Base-by-base conservation (phyloP, 2,329 filamentous ascomycete species). In the Colletotrichum musicola region DNA sequence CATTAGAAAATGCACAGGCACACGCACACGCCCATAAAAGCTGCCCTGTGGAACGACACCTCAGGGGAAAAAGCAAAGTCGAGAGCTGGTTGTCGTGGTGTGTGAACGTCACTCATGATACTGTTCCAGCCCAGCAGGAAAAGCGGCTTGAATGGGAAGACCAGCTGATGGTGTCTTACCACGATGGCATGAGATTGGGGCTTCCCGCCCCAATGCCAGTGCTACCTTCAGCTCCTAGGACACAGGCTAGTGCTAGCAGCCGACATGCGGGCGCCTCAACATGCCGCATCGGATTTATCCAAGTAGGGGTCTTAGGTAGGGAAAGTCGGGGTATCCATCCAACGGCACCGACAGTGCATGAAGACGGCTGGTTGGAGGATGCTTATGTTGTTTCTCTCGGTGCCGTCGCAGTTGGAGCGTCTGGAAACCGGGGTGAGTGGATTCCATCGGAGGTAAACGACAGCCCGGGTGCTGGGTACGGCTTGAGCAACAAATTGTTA, bases 141-240 rank as follows among this genome's bases (percentile, higher is more conserved):
- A 51, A 35, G n/a, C 46, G 59, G 30, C 35, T 65, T 49, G 54
- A n/a, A 47, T 42, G 27, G 25, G 54, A 47, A 65, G 56, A 56
- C 62, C 62, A 69, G 62, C 55, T 69, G 66, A 67, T 67, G 55
- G 56, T 69, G 49, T 62, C 66, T 69, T 55, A 62, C 35, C 44
- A 59, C 47, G n/a, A 55, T 54, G 65, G 54, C 47, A 55, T 64
- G 65, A 47, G 22, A 35, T 27, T 42, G 54, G 60, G 53, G 27
- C 47, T 40, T 61, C 53, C 53, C 47, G 53, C 53, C 46, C 61
- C 64, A 64, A 51, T 53, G 46, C 60, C 49, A 58, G 60, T 53
- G 14, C 60, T 35, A 63, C 46, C 51, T 53, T 54, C 47, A 13
- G 35, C 38, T 30, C 35, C n/a, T 49, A 62, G 55, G 30, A 55